A percentile compares a stretch with the other conserved stretches of the same genome.
phyloP scores from a whole-genome alignment of 2,329 filamentous ascomycete genomes.

The Aspergillus sp. region DNA sequence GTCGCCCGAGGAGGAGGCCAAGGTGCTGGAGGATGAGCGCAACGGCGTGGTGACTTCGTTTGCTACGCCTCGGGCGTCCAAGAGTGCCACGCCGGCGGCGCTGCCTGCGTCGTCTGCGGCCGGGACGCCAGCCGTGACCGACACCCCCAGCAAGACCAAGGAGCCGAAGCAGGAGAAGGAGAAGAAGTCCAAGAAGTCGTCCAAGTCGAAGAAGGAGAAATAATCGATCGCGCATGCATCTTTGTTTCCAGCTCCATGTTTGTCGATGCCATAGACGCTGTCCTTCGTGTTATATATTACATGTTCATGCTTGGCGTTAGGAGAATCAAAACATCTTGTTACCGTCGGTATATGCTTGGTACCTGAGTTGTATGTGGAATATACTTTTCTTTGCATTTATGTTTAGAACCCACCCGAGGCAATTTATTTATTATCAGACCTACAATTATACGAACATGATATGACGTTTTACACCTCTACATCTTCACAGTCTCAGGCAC shows the following conservation, averaged over 20 bases:
- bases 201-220: slow-evolving; percentile 24
- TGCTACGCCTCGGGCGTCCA: slow-evolving; percentile 21
- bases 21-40: slow-evolving; percentile 56
- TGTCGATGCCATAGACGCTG: slow-evolving; percentile 10
- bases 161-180: slow-evolving; percentile 17
- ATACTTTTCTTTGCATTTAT: too few relatives aligned
- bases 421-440: background rate
- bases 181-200: slow-evolving; percentile 20
- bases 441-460: background rate
- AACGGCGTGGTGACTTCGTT: slow-evolving; percentile 34
- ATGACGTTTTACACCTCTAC: background rate
- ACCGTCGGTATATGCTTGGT: background rate
- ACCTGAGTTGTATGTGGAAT: too few relatives aligned
- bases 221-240: slow-evolving; percentile 2
- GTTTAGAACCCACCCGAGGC: background rate
- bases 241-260: slow-evolving; percentile 7
- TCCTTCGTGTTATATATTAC: slow-evolving; percentile 17
- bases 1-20: slow-evolving; percentile 63
- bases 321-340: slow-evolving; percentile 17
- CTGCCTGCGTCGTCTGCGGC: slow-evolving; percentile 15
- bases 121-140: slow-evolving; percentile 2
- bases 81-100: slow-evolving; percentile 20
- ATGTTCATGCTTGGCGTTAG: slow-evolving; percentile 22
- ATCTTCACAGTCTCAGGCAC: slow-evolving; percentile 23
- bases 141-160: slow-evolving; percentile 17